Base-by-base conservation (phyloP, 2,329 filamentous ascomycete genomes). In the Botrytis porri region DNA sequence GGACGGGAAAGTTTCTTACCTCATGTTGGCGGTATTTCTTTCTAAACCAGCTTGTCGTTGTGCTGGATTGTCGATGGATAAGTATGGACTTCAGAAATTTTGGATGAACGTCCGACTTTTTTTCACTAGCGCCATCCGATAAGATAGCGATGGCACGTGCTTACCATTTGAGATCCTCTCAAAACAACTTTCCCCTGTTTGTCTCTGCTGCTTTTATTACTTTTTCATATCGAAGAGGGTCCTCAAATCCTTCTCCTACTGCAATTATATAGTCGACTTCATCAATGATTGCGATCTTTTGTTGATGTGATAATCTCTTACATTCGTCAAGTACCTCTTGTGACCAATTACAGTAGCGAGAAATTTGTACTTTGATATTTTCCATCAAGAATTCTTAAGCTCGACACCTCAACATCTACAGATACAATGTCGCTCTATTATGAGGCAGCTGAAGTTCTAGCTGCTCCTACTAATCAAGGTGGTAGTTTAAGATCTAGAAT, bases 401-500 rank as follows among this genome's bases (percentile, higher is more conserved):
- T 66, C 39, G 29, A 57, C 51, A 32, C 14, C 51, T 60, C 43
- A 41, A n/a, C 35, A 43, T 67, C 67, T 7, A 48, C 48, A 43
- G 18, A 60, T 71, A 72, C 63, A 54, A 98, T 98, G 95, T 97
- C 95, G 65, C 91, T 99, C 73, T 99, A 99, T 82, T 92, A 97
- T 81, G 96, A 98, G 84, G 92, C 95, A 10, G 94, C 92, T 6
- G 87, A 90, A 22, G 85, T 98, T 51, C 84, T 99, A 72, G 87
- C 88, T 6, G 87, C 86, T 10, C 83, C 89, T 4, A 84, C 88
- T 1, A 87, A 88, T n/a, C 83, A 86, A 4, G 91, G 92, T n/a
- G 94, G 93, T 29, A 97, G 93, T 39, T 87, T 98, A 76, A 97
- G 97, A 82, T 93, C 94, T 12, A 87, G 93, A 51, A 89, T 98